These are phyloP conservation scores for Steccherinum ochraceum DNA, from an alignment of 768 basidiomycete species.

Conservation along the genomic window DNA sequence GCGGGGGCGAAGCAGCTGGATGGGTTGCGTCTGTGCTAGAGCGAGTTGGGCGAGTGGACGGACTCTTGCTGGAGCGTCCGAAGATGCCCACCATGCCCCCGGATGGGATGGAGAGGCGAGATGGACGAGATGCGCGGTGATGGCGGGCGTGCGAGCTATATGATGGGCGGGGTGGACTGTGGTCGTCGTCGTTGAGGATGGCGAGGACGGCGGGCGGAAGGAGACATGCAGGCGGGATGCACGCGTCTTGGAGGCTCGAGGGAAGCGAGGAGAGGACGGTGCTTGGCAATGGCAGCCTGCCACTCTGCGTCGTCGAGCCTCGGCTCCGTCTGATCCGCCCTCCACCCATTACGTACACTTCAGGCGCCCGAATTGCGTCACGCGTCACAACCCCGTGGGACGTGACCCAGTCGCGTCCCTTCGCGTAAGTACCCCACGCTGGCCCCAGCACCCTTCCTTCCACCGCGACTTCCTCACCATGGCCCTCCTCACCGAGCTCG, in stretches of 20 bases:
- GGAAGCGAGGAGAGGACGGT: neutral
- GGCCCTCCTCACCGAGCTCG: neutral
- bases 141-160: neutral
- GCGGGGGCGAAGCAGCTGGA: slow-evolving; percentile 23
- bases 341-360: neutral
- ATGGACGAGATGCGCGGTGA: slow-evolving; percentile 1
- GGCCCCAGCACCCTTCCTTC: too few relatives aligned
- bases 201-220: too few relatives aligned
- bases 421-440: too few relatives aligned
- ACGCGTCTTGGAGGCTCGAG: too few relatives aligned
- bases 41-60: slow-evolving; percentile 22
- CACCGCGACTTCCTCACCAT: neutral
- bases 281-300: too few relatives aligned
- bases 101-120: slow-evolving; percentile 3
- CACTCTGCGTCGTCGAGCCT: too few relatives aligned
- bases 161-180: slow-evolving; percentile 6
- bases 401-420: neutral
- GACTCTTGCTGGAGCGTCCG: slow-evolving; percentile 28
- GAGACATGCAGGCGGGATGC: too few relatives aligned
- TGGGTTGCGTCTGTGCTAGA: slow-evolving; percentile 10
- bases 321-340: too few relatives aligned
- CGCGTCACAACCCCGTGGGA: too few relatives aligned
- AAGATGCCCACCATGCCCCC: slow-evolving; percentile 34
- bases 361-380: neutral
- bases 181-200: slow-evolving; percentile 5